These are phyloP conservation scores for Colletotrichum higginsianum DNA, from an alignment of 2,329 filamentous ascomycete species.

Conservation along the genomic window DNA sequence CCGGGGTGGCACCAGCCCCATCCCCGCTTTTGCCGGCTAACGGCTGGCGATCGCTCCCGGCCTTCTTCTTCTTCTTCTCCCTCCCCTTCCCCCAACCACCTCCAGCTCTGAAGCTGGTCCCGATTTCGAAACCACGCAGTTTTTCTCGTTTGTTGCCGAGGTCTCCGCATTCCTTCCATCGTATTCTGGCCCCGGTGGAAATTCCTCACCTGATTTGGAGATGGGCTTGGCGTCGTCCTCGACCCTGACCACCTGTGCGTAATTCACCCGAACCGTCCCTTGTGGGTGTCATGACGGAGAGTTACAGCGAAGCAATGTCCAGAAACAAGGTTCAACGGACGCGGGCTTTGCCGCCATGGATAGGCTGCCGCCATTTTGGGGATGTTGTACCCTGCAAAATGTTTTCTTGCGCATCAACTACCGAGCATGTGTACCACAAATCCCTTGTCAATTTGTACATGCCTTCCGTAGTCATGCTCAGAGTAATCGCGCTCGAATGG, in stretches of 20 bases:
- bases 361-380: too few species aligned
- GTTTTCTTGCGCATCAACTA: not conserved
- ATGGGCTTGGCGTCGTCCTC: not conserved
- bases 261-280: too few species aligned
- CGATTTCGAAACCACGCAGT: not conserved
- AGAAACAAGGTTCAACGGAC: too few species aligned
- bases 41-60: not conserved
- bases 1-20: conserved; percentile 3
- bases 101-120: conserved; percentile 13
- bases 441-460: not conserved
- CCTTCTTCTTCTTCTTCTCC: conserved; percentile 4
- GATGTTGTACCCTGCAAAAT: not conserved
- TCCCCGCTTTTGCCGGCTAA: conserved; percentile 22
- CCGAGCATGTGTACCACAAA: not conserved
- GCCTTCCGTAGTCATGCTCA: not conserved
- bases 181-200: too few species aligned
- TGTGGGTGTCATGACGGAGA: too few species aligned
- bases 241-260: too few species aligned
- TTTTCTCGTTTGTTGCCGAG: not conserved
- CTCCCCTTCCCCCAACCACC: not conserved
- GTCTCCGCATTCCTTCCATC: too few species aligned
- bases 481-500: not conserved
- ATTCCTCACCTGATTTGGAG: too few species aligned
- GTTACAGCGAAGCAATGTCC: too few species aligned
- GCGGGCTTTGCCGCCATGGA: too few species aligned